Evolutionary conservation across 768 basidiomycete genomes (phyloP), one percentile per base, ranked within the genome.

Genomic region (Boletus bicolor): DNA sequence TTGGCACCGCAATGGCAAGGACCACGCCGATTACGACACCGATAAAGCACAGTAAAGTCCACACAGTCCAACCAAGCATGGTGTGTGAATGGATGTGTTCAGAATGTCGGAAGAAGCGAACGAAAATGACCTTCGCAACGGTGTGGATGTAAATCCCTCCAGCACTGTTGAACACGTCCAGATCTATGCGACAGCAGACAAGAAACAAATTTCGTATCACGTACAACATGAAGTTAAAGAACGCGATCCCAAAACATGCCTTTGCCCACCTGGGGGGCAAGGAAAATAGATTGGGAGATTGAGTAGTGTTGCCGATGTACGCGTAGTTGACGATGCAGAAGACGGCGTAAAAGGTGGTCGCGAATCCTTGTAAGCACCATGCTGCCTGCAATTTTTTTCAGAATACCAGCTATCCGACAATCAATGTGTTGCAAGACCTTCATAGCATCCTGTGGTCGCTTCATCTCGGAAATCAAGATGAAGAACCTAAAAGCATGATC

Each of bases 391-490:
- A 17, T 24, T 8, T 41, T 19, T 11, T 43, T 49, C n/a, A 38
- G 36, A 32, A 56, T 15, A 17, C 28, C 15, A 34, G 10, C 5
- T n/a, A 32, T 10, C 26, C 34, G 26, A 47, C 5, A 14, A 21
- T 36, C 8, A 10, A 76, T 78, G 54, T 10, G 17, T 24, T 44
- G 26, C 41, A 19, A 37, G 14, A 80, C 81, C 74, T 82, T 82
- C 78, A 82, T 82, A 7, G 80, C 80, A 59, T 82, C 80, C 57
- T 76, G 64, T 1, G 82, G 80, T 28, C 60, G 63, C 21, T 66
- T 68, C 82, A 82, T 82, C 61, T 83, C 82, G 14, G 82, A 82
- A 32, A 82, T 81, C n/a, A 82, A 64, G 39, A 82, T 77, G 59
- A 82, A 82, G 62, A 82, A 82, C 77, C 80, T 81, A 41, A 28